Conservation (phyloP, 2,329 filamentous ascomycete species). For the Domatiomyces globalis region DNA sequence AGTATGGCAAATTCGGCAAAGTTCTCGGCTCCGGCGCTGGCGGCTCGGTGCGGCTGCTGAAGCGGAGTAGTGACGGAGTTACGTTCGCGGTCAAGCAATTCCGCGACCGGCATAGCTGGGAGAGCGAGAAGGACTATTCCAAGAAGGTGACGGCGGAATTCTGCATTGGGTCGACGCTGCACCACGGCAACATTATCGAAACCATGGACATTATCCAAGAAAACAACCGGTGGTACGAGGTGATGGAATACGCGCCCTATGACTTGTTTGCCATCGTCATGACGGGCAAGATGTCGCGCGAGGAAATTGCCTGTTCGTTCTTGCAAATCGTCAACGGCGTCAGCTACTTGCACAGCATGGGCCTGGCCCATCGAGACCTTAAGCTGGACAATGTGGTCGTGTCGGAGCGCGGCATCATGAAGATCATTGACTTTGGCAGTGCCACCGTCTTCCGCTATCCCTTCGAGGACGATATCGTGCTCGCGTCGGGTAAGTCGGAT, state of each 20-base stretch:
- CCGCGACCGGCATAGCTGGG: slow-evolving; percentile 76
- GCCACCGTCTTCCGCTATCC: slow-evolving; percentile 95
- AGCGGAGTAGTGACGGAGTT: slow-evolving; percentile 76
- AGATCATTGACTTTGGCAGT: slow-evolving; percentile 97
- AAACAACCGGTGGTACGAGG: slow-evolving; percentile 88
- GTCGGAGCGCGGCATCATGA: slow-evolving; percentile 94
- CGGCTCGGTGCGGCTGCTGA: slow-evolving; percentile 87
- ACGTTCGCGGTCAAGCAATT: slow-evolving; percentile 99
- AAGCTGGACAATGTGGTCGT: slow-evolving; percentile 98
- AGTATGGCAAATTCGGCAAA: slow-evolving; percentile 91
- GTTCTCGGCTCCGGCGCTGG: slow-evolving; percentile 88
- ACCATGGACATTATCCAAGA: slow-evolving; percentile 94
- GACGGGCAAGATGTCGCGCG: slow-evolving; percentile 90
- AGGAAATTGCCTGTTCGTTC: slow-evolving; percentile 82
- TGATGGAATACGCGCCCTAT: slow-evolving; percentile 96
- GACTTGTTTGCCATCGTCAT: slow-evolving; percentile 97
- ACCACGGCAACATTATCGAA: slow-evolving; percentile 97
- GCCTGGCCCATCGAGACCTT: slow-evolving; percentile 82
- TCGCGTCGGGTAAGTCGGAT: slow-evolving; percentile 51
- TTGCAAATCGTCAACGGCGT: slow-evolving; percentile 91
- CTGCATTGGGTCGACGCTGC: slow-evolving; percentile 89
- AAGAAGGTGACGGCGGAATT: slow-evolving; percentile 98
- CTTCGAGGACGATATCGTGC: slow-evolving; percentile 77
- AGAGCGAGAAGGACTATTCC: slow-evolving; percentile 86
- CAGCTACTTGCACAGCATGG: slow-evolving; percentile 87